Conservation (phyloP, 2,329 filamentous ascomycete species). For the Ceratocystis huliohia region DNA sequence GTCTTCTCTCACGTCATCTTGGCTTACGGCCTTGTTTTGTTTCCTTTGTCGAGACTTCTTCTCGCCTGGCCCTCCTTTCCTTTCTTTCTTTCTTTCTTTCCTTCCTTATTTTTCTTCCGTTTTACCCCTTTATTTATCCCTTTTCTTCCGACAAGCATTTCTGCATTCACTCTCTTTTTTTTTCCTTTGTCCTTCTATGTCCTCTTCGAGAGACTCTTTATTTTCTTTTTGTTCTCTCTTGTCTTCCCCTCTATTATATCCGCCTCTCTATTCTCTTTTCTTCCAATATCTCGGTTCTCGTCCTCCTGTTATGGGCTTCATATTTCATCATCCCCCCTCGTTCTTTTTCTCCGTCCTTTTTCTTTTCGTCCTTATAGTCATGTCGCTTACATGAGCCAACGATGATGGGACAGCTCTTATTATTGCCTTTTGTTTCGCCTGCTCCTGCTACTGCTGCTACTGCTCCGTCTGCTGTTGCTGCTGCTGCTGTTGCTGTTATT, state of each 20-base stretch:
- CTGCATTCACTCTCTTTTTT: neutral
- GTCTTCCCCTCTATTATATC: conserved; percentile 2
- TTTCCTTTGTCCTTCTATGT: neutral
- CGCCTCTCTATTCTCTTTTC: neutral
- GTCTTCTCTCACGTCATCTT: neutral
- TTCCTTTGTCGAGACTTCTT: neutral
- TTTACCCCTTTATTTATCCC: neutral
- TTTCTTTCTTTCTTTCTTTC: conserved; percentile 3
- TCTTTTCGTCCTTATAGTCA: conserved; percentile 3
- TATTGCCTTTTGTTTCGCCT: neutral
- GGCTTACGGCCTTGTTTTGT: neutral
- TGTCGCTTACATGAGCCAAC: conserved; percentile 16
- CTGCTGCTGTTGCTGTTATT: too few relatives aligned
- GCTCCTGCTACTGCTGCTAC: too few relatives aligned
- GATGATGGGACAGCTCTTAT: conserved; percentile 8
- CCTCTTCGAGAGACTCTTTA: neutral
- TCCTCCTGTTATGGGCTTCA: neutral
- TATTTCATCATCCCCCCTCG: neutral
- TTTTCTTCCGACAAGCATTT: neutral
- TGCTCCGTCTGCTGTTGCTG: too few relatives aligned
- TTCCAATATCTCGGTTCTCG: neutral
- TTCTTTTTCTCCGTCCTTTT: neutral
- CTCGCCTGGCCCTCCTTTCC: neutral
- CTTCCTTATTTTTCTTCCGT: conserved; percentile 1
- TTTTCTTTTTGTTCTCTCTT: neutral